Base-by-base conservation (phyloP, 2,329 filamentous ascomycete genomes). In the Purpureocillium lavendulum region DNA sequence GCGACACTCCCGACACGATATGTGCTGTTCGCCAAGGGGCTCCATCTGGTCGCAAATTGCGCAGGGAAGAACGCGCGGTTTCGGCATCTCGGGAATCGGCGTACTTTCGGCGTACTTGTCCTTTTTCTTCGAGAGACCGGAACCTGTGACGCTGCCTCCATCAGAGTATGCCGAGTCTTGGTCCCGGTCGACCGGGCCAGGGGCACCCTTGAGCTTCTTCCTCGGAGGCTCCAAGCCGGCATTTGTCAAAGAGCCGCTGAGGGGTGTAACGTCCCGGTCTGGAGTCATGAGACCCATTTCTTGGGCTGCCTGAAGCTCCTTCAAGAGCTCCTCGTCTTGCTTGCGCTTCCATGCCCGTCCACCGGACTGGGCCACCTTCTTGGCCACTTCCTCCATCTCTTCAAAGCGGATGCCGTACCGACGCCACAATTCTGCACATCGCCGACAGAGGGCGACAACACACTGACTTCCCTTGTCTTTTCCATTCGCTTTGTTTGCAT, bases 361-460 rank as follows among this genome's bases (percentile, higher is more conserved):
- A 33, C 87, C 86, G 34, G 81, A 78, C 47, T 84, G 79, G 1
- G 82, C 77, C 32, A 94, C 80, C 65, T 95, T 94, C 66, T 89
- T 94, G 30, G 82, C 78, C 30, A 95, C 77, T 52, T 97, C 90
- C 32, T 97, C 92, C 12, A 88, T 75, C 49, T 94, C 87, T 60
- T 97, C 92, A 80, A 87, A 98, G 49, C 94, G 87, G 45, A 98
- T 87, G 13, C 84, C 90, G 60, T 98, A 98, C 48, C 90, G 86
- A 36, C 92, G 82, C 92, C 92, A 98, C 8, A 98, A 69, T 53
- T 92, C 82, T 18, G 89, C 89, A 56, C 92, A 98, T 43, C 90
- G 80, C 42, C 88, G 75, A 58, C 92, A 98, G 4, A 98, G 73
- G 4, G 90, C 89, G 36, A 89, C 75, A 14, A 94, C 77, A 29